Percentiles rank a stretch among this genome's conserved stretches.
Evolutionary conservation across 129 eudicot genomes (phyloP).

Genomic region (Calendula officinalis): DNA sequence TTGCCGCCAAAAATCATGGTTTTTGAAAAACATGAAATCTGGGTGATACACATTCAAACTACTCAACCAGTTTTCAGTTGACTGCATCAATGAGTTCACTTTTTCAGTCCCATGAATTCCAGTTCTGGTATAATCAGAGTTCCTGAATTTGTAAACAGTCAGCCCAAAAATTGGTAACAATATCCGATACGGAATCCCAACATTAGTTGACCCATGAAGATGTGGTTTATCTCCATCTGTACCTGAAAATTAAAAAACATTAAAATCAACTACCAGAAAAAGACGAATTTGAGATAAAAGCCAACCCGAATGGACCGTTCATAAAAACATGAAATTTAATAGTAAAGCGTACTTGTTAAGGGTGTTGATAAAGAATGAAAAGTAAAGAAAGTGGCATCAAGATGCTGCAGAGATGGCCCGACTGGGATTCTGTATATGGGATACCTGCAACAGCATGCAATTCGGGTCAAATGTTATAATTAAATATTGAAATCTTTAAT

Average conservation of each 20-base stretch:
- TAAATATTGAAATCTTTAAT: not conserved
- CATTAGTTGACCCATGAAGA: conserved; percentile 37
- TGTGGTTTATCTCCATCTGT: conserved; percentile 30
- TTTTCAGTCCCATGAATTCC: conserved; percentile 58
- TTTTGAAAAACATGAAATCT: conserved; percentile 67
- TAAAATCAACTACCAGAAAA: not conserved
- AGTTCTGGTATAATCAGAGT: conserved; percentile 57
- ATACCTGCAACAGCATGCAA: conserved; percentile 49
- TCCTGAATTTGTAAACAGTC: conserved; percentile 75
- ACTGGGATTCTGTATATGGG: conserved; percentile 93
- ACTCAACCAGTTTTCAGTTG: conserved; percentile 84
- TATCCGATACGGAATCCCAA: conserved; percentile 42
- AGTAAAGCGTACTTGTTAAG: conserved; percentile 1
- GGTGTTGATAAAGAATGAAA: conserved; percentile 71
- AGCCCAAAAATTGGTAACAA: conserved; percentile 70
- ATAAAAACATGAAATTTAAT: not conserved
- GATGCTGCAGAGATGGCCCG: conserved; percentile 78
- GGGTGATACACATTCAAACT: conserved; percentile 74
- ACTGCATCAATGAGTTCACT: conserved; percentile 53
- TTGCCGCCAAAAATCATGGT: conserved; percentile 51
- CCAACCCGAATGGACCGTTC: not conserved
- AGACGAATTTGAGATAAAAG: not conserved
- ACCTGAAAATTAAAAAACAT: conserved; percentile 32
- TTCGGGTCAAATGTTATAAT: not conserved
- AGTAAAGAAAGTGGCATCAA: conserved; percentile 90